Conservation (phyloP, 148 eudicot genomes). For the Euryodendron excelsum region DNA sequence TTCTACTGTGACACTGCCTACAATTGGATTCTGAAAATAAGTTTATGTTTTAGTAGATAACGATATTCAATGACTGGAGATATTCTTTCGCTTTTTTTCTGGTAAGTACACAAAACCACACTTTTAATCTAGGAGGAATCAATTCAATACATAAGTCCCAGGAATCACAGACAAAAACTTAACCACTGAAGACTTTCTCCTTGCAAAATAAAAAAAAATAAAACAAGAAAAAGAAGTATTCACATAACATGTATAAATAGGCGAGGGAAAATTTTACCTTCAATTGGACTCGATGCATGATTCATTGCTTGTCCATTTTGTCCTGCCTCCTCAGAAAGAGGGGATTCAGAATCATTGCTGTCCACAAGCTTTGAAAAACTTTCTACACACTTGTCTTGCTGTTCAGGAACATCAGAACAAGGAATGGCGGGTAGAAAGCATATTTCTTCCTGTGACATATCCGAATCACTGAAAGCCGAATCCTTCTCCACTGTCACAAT, state of each 20-base stretch:
- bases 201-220: too few species aligned
- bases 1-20: too few species aligned
- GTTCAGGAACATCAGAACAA: constrained; percentile 64
- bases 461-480: constrained; percentile 82
- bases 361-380: constrained; percentile 53
- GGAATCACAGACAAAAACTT: background rate
- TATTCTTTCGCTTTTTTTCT: too few species aligned
- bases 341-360: constrained; percentile 61
- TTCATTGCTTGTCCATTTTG: constrained; percentile 60
- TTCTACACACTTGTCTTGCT: constrained; percentile 48
- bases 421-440: constrained; percentile 77
- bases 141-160: background rate
- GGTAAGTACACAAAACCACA: background rate
- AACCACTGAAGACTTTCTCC: background rate
- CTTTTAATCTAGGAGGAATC: background rate
- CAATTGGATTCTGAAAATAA: too few species aligned
- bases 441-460: constrained; percentile 79
- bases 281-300: constrained; percentile 62
- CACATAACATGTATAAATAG: background rate
- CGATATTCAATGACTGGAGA: background rate
- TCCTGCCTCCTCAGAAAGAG: constrained; percentile 63
- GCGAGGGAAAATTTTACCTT: constrained; percentile 40
- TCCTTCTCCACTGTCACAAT: constrained; percentile 72
- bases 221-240: background rate
- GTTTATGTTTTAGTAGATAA: background rate